Evolutionary conservation across 116 monocot species (phyloP), one percentile per base, ranked within the genome.

Genomic region (Iris pallida): DNA sequence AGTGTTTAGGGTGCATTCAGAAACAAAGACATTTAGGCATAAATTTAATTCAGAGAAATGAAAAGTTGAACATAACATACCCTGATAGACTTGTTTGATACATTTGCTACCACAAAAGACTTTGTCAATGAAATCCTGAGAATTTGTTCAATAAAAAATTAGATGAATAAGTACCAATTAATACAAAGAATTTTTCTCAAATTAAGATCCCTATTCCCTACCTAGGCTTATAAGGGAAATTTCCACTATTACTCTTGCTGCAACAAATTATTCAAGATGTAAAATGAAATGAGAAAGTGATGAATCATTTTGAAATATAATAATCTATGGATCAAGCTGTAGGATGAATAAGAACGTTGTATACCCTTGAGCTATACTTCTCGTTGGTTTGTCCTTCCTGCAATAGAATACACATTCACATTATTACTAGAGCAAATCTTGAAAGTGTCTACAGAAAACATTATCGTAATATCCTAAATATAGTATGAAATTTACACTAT

Each of bases 91-190:
- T 30, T 69, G 8, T 8, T 69, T 40, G 51, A 71, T 49, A 20
- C 49, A 61, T 59, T n/a, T 40, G 71, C 20, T 8, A 71, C 10
- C 42, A n/a, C 16, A 7, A 41, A 30, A 19, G 51, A 13, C 47
- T 14, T 71, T 49, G 71, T 57, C 60, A 71, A 16, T 10, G 71
- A 60, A 2, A 60, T 40, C 71, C 71, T 71, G 71, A 15, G 15
- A 71, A 49, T 30, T 51, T 41, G 19, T 49, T 4, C 8, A 49
- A 59, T 57, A 6, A 69, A 6, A 69, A 10, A 41, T 58, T 10
- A 58, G 8, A 68, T 43, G 12, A 14, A 19, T 6, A 12, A 69
- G 18, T 18, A 20, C 0, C 16, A 59, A 10, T 54, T 10, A 67
- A 43, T 8, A 20, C 6, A 16, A 13, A 54, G 18, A 42, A 8